Evolutionary conservation across 805 yeast species (phyloP).

Genomic region (Spathaspora passalidarum): DNA sequence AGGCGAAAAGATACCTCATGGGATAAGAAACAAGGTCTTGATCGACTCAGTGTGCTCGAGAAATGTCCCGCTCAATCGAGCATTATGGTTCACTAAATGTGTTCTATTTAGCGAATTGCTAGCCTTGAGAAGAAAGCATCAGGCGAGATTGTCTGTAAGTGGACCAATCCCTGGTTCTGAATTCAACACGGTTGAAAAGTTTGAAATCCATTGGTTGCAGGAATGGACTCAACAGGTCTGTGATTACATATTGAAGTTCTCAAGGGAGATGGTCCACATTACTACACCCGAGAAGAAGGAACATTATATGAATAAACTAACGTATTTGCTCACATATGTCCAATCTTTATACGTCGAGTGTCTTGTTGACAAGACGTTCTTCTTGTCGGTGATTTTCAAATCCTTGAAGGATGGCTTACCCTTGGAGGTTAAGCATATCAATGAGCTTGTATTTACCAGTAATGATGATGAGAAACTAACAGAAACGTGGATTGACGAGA

Average conservation of each 20-base stretch:
- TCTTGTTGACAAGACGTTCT: conserved; percentile 58
- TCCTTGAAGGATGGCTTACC: conserved; percentile 42
- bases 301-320: conserved; percentile 49
- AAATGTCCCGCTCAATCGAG: conserved; percentile 72
- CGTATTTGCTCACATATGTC: conserved; percentile 57
- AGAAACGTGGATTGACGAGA: conserved; percentile 11
- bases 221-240: conserved; percentile 91
- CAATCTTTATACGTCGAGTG: conserved; percentile 68
- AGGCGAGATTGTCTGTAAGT: conserved; percentile 12
- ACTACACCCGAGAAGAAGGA: conserved; percentile 26
- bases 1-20: conserved; percentile 85
- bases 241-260: conserved; percentile 51
- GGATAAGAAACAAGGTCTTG: conserved; percentile 68
- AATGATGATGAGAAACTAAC: conserved; percentile 19
- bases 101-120: conserved; percentile 72
- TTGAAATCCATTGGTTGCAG: conserved; percentile 65
- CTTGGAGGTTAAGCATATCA: conserved; percentile 23
- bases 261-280: conserved; percentile 36
- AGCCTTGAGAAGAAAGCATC: conserved; percentile 29
- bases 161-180: conserved; percentile 7
- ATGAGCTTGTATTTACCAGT: conserved; percentile 17
- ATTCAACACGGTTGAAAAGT: conserved; percentile 14
- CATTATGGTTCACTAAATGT: conserved; percentile 88
- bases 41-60: conserved; percentile 70
- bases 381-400: conserved; percentile 62